Evolutionary conservation across 192 early-diverging fungal genomes (phyloP).

Genomic region (Cladochytrium replicatum): DNA sequence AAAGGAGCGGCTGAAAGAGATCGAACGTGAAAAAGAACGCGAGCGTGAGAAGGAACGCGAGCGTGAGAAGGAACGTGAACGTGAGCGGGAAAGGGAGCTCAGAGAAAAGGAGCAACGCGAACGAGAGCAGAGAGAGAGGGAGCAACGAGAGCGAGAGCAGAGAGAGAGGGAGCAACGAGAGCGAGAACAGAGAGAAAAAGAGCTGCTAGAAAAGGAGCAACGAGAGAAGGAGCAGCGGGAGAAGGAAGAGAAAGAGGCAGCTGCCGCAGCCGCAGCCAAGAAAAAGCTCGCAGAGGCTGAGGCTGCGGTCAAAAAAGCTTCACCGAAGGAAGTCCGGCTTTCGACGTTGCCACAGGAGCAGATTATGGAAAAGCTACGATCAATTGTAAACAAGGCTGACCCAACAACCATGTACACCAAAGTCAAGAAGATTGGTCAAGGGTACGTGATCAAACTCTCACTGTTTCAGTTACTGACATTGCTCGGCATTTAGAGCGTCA

Average conservation of each 20-base stretch:
- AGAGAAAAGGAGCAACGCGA: constrained; percentile 16
- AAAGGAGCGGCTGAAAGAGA: no score
- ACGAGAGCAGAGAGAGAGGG: constrained; percentile 8
- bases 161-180: constrained; percentile 6
- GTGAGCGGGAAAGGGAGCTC: no score
- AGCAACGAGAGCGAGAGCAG: constrained; percentile 8
- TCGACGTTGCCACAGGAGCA: constrained; percentile 85
- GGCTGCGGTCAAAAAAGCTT: constrained; percentile 25
- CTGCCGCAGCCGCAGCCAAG: constrained; percentile 17
- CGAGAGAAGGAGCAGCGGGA: constrained; percentile 15
- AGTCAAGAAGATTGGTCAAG: constrained; percentile 94
- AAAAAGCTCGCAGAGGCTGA: constrained; percentile 14
- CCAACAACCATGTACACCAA: constrained; percentile 86
- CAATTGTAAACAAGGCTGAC: constrained; percentile 82
- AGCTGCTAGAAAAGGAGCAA: constrained; percentile 1
- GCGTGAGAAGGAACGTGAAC: no score
- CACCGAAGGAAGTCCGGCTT: constrained; percentile 58
- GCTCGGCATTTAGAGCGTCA: constrained; percentile 50
- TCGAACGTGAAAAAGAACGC: no score
- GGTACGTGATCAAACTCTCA: constrained; percentile 38
- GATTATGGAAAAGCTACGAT: constrained; percentile 84
- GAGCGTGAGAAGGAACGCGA: no score
- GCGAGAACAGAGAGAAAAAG: no score
- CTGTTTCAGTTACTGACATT: neutral
- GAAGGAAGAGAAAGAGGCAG: constrained; percentile 19